Evolutionary conservation across 495 filamentous ascomycete genomes (phyloP).

Genomic region (Elaphomyces granulatus): DNA sequence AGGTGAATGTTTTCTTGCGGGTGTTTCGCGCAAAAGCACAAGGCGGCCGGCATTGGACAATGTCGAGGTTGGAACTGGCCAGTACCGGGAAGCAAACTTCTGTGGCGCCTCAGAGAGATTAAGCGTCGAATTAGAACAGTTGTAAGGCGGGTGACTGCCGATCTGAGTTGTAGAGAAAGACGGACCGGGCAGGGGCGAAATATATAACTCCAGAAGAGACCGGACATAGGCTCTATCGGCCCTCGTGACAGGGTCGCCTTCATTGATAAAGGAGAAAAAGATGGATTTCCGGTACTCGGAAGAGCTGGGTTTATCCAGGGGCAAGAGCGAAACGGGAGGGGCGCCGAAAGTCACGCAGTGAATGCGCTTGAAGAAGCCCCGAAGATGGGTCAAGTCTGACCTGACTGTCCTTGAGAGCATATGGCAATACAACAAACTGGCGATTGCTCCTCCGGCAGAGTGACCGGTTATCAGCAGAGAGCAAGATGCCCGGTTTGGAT

Average conservation of each 20-base stretch:
- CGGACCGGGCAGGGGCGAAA: conserved; percentile 40
- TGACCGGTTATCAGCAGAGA: conserved; percentile 73
- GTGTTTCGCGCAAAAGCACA: conserved; percentile 39
- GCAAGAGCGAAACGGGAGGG: conserved; percentile 58
- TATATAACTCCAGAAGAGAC: conserved; percentile 55
- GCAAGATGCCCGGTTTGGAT: conserved; percentile 48
- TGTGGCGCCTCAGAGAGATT: not conserved
- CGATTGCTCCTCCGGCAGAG: conserved; percentile 70
- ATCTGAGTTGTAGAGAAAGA: conserved; percentile 1
- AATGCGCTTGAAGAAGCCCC: conserved; percentile 52
- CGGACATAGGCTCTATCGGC: conserved; percentile 62
- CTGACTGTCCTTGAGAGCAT: conserved; percentile 45
- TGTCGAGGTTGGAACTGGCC: conserved; percentile 46
- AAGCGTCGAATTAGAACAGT: not conserved
- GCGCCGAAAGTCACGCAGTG: conserved; percentile 76
- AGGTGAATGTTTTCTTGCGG: not conserved
- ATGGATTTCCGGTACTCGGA: conserved; percentile 41
- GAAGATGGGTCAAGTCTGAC: conserved; percentile 53
- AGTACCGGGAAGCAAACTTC: conserved; percentile 14
- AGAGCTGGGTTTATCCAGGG: conserved; percentile 41
- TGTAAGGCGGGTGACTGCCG: too few species aligned
- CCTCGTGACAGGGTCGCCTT: conserved; percentile 66
- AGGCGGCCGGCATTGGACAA: conserved; percentile 53
- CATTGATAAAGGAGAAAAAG: conserved; percentile 67
- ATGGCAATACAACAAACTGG: conserved; percentile 61